phyloP scores from a whole-genome alignment of 768 basidiomycete genomes.

The Agaricus sinodeliciosus region DNA sequence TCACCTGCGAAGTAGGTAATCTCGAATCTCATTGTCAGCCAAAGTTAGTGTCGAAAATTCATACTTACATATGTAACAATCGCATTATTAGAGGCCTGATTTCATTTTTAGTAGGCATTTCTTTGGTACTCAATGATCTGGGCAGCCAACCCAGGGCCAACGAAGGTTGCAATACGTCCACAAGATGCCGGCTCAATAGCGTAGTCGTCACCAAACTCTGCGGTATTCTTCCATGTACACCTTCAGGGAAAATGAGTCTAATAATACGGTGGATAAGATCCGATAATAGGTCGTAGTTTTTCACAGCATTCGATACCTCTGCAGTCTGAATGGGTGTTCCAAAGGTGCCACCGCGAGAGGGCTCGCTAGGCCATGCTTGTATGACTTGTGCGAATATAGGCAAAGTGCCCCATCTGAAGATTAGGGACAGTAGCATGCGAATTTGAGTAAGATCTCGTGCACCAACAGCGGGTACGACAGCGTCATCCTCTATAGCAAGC shows the following conservation, averaged over 20 bases:
- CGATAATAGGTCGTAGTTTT: conserved; percentile 39
- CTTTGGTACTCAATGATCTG: conserved; percentile 33
- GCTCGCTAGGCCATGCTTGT: conserved; percentile 30
- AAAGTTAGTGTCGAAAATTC: conserved; percentile 9
- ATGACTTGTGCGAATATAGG: conserved; percentile 41
- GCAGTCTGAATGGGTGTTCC: conserved; percentile 21
- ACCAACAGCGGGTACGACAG: conserved; percentile 38
- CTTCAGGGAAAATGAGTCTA: conserved; percentile 45
- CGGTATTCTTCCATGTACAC: conserved; percentile 38
- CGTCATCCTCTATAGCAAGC: conserved; percentile 8
- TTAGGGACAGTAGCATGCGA: conserved; percentile 57
- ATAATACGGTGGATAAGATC: conserved; percentile 38
- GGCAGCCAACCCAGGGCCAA: conserved; percentile 73
- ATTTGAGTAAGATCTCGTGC: conserved; percentile 60
- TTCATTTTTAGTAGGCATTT: conserved; percentile 34
- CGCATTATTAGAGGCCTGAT: conserved; percentile 48
- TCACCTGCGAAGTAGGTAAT: conserved; percentile 57
- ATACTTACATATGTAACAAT: conserved; percentile 55
- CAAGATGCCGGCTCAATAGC: conserved; percentile 46
- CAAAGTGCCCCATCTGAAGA: conserved; percentile 68
- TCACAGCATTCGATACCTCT: conserved; percentile 34
- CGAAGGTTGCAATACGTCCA: conserved; percentile 53
- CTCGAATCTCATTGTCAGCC: conserved; percentile 30
- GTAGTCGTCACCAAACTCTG: conserved; percentile 59
- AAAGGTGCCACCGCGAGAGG: not conserved